These are phyloP conservation scores for Lipomyces starkeyi DNA, from an alignment of 805 yeast species.

Conservation along the genomic window DNA sequence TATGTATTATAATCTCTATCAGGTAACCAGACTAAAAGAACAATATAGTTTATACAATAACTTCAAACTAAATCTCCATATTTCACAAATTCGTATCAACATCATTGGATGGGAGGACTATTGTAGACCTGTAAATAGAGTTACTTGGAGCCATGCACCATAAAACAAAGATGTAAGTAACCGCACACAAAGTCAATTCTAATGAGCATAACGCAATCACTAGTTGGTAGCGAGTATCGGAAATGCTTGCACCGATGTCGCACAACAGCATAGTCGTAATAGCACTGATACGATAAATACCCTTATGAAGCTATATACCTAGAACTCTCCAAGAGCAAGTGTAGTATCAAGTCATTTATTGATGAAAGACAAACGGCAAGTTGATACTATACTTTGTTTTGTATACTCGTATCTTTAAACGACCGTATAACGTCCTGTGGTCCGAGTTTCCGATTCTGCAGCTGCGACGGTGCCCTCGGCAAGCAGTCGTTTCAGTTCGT, in stretches of 20 bases:
- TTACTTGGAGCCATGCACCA: neutral
- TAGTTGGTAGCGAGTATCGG: neutral
- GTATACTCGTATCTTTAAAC: constrained; percentile 24
- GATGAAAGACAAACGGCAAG: neutral
- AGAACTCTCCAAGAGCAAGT: constrained; percentile 2
- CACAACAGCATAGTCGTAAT: neutral
- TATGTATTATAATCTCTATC: neutral
- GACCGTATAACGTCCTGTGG: constrained; percentile 40
- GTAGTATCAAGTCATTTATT: constrained; percentile 3
- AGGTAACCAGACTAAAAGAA: neutral
- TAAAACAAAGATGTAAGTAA: neutral
- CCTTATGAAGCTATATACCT: neutral
- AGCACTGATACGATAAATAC: neutral
- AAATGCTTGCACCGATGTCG: neutral
- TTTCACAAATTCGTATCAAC: neutral
- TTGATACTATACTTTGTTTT: constrained; percentile 2
- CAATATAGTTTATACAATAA: neutral
- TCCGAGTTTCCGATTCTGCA: constrained; percentile 35
- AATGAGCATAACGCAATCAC: neutral
- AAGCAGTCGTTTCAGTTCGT: constrained; percentile 40
- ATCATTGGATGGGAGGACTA: neutral
- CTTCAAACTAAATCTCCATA: neutral
- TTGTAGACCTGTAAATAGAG: constrained; percentile 1
- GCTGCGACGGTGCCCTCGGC: constrained; percentile 40
- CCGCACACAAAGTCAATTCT: neutral